Conservation (phyloP, 2,329 filamentous ascomycete species). For the Xylariaceae sp. region DNA sequence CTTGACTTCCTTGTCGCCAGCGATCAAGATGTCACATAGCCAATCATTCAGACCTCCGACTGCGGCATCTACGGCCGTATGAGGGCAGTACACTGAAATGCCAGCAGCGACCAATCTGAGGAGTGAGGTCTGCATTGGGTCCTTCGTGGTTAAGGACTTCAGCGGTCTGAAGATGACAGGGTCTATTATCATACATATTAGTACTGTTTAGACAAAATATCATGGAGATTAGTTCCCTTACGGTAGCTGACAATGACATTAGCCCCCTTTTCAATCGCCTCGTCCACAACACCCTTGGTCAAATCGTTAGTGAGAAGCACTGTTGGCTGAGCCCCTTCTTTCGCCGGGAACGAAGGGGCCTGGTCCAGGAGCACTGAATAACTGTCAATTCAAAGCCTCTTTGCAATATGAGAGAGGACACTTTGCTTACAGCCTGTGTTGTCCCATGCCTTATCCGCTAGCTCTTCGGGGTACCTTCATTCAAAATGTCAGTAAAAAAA, state of each 20-base stretch:
- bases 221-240: conserved; percentile 33
- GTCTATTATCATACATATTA: conserved; percentile 47
- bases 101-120: conserved; percentile 77
- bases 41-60: conserved; percentile 84
- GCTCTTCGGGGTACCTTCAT: conserved; percentile 73
- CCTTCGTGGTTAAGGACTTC: conserved; percentile 77
- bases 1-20: conserved; percentile 33
- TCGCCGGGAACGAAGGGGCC: conserved; percentile 51
- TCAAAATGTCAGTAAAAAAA: background rate
- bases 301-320: conserved; percentile 76
- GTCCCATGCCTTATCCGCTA: conserved; percentile 89
- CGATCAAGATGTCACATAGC: conserved; percentile 80
- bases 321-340: conserved; percentile 31
- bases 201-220: background rate
- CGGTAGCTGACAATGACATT: conserved; percentile 87
- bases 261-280: conserved; percentile 72
- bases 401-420: background rate
- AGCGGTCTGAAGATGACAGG: conserved; percentile 94
- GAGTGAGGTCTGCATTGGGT: conserved; percentile 82
- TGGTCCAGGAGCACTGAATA: conserved; percentile 47
- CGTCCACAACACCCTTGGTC: conserved; percentile 80
- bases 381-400: background rate
- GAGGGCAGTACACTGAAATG: conserved; percentile 92
- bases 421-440: conserved; percentile 67
- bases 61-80: conserved; percentile 89